phyloP scores from a whole-genome alignment of 495 filamentous ascomycete species.

The Hypoxylon lienhwacheense region DNA sequence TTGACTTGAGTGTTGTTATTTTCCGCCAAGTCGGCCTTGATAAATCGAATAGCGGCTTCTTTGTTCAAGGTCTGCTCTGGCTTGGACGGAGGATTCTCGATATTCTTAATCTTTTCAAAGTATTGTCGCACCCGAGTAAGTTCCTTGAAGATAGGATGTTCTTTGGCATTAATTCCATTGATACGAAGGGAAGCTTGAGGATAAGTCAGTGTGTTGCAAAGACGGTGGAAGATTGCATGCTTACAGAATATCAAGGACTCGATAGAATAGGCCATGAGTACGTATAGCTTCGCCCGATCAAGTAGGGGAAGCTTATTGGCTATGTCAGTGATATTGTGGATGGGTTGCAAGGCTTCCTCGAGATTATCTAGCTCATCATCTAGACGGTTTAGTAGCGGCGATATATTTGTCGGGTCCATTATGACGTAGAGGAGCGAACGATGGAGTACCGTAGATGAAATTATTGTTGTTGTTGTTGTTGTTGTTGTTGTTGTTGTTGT shows the following conservation, averaged over 20 bases:
- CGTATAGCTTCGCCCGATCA: slow-evolving; percentile 91
- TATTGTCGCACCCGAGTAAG: slow-evolving; percentile 84
- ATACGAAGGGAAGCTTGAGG: slow-evolving; percentile 72
- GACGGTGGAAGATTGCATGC: slow-evolving; percentile 26
- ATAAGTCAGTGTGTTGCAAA: slow-evolving; percentile 33
- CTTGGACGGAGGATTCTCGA: slow-evolving; percentile 56
- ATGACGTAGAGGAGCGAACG: too few species aligned
- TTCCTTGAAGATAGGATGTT: slow-evolving; percentile 83
- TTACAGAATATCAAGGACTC: slow-evolving; percentile 91
- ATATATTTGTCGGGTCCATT: slow-evolving; percentile 50
- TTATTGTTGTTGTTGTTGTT: too few species aligned
- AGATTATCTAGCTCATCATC: slow-evolving; percentile 77
- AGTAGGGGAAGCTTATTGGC: slow-evolving; percentile 82
- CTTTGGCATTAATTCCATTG: slow-evolving; percentile 74
- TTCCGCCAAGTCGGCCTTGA: slow-evolving; percentile 70
- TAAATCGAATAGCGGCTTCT: slow-evolving; percentile 75
- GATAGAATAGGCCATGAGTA: slow-evolving; percentile 79
- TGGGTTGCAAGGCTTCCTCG: slow-evolving; percentile 68
- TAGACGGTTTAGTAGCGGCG: slow-evolving; percentile 66
- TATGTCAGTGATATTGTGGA: slow-evolving; percentile 64
- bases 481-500: too few species aligned
- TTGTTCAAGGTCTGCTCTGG: slow-evolving; percentile 71
- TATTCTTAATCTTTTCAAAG: slow-evolving; percentile 83
- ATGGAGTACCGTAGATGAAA: too few species aligned
- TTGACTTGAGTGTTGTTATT: slow-evolving; percentile 46